Conservation (phyloP, 352 stramenopile species). For the Globisporangium irregulare region DNA sequence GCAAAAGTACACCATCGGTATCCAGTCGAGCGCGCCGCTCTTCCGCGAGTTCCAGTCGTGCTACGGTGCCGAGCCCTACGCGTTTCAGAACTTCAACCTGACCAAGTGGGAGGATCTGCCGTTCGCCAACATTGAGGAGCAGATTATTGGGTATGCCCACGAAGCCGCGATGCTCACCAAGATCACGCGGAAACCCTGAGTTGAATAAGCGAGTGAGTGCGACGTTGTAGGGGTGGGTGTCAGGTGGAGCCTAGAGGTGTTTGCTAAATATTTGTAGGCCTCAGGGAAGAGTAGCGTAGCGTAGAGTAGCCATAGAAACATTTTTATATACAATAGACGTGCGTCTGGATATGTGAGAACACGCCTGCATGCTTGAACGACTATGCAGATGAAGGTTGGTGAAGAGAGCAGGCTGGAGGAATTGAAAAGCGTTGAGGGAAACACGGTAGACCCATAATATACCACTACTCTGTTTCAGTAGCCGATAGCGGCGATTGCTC, state of each 20-base stretch:
- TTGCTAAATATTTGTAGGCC: background rate
- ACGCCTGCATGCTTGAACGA: too few species aligned
- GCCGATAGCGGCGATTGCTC: too few species aligned
- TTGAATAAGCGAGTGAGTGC: background rate
- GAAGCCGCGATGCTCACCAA: constrained; percentile 35
- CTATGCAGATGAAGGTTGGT: too few species aligned
- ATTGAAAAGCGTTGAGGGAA: too few species aligned
- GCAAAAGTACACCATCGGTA: constrained; percentile 40
- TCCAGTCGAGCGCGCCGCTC: constrained; percentile 35
- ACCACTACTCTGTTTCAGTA: too few species aligned
- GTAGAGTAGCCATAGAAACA: background rate
- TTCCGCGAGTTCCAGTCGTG: constrained; percentile 54
- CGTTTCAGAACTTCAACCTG: constrained; percentile 40
- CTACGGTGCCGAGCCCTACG: constrained; percentile 40
- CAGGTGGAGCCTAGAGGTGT: background rate
- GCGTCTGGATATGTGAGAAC: background rate
- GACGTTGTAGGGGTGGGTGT: background rate
- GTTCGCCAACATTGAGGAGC: constrained; percentile 45
- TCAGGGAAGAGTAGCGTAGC: background rate
- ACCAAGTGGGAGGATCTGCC: constrained; percentile 35
- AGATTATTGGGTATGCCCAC: constrained; percentile 51
- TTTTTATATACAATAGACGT: background rate
- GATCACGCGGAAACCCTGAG: background rate
- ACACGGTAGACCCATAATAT: too few species aligned
- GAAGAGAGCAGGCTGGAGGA: too few species aligned